A percentile compares a stretch with the other conserved stretches of the same genome.
phyloP scores from a whole-genome alignment of 2,329 filamentous ascomycete genomes.

The Aspergillus sp. region DNA sequence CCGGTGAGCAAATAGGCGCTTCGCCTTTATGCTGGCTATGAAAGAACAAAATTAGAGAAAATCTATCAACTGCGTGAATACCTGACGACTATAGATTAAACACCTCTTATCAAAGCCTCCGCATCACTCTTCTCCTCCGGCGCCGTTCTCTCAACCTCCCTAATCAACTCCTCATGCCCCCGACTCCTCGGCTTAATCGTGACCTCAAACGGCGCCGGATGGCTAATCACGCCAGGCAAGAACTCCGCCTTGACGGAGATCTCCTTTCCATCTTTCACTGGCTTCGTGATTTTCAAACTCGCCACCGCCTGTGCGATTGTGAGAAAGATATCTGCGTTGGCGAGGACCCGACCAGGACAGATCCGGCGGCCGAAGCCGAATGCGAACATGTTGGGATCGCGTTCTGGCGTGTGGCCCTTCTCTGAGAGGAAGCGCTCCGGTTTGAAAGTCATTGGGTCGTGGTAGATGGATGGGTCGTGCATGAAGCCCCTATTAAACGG shows the following conservation, averaged over 20 bases:
- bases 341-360: conserved; percentile 22
- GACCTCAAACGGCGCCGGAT: conserved; percentile 9
- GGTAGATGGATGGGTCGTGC: conserved; percentile 38
- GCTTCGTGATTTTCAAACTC: conserved; percentile 20
- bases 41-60: no score
- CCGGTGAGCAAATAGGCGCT: no score
- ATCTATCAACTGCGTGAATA: no score
- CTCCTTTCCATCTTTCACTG: conserved; percentile 10
- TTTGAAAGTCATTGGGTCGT: conserved; percentile 39
- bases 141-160: conserved; percentile 4
- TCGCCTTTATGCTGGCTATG: no score
- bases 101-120: neutral
- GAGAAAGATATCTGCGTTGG: conserved; percentile 20
- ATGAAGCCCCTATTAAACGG: conserved; percentile 36
- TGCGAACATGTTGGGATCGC: conserved; percentile 32
- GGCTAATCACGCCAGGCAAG: conserved; percentile 14
- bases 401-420: conserved; percentile 32
- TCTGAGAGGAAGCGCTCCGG: conserved; percentile 44
- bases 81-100: neutral
- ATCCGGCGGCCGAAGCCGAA: conserved; percentile 25
- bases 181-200: conserved; percentile 11
- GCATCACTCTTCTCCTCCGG: conserved; percentile 18
- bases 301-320: conserved; percentile 17
- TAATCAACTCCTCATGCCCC: conserved; percentile 11
- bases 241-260: conserved; percentile 15